Conservation (phyloP, 345 rosid species). For the Euphorbia pulcherrima region DNA sequence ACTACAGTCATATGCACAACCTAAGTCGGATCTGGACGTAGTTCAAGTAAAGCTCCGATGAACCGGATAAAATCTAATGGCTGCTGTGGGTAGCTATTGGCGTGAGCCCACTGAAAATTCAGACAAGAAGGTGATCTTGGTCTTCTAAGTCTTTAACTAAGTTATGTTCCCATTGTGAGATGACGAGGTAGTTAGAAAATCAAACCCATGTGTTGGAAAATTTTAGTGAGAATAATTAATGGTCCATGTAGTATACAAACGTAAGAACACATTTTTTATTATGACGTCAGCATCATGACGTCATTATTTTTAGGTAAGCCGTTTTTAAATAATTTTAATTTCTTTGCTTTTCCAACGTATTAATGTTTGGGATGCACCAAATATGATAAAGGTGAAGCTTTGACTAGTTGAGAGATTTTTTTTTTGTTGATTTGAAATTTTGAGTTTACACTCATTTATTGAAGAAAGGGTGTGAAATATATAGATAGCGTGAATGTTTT, state of each 20-base stretch:
- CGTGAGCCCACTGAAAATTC: background rate
- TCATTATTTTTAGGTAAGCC: background rate
- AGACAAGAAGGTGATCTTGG: background rate
- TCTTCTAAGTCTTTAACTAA: background rate
- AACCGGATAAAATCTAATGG: too few species aligned
- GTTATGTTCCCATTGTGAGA: background rate
- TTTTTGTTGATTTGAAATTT: too few species aligned
- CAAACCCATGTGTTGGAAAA: background rate
- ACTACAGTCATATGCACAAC: too few species aligned
- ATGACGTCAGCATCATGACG: background rate
- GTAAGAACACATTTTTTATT: background rate
- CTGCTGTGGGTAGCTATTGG: too few species aligned
- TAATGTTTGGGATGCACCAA: background rate
- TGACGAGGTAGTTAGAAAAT: background rate
- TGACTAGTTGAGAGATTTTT: background rate
- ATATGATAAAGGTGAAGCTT: background rate
- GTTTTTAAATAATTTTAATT: background rate
- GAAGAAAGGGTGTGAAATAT: too few species aligned
- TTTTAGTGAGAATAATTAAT: background rate
- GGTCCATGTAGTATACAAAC: background rate
- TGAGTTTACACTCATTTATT: too few species aligned
- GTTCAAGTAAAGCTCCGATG: too few species aligned
- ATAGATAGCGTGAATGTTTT: too few species aligned
- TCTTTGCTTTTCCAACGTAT: background rate
- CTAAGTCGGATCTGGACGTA: too few species aligned